phyloP scores from a whole-genome alignment of 2,329 filamentous ascomycete species.

The Cadophora gregata region DNA sequence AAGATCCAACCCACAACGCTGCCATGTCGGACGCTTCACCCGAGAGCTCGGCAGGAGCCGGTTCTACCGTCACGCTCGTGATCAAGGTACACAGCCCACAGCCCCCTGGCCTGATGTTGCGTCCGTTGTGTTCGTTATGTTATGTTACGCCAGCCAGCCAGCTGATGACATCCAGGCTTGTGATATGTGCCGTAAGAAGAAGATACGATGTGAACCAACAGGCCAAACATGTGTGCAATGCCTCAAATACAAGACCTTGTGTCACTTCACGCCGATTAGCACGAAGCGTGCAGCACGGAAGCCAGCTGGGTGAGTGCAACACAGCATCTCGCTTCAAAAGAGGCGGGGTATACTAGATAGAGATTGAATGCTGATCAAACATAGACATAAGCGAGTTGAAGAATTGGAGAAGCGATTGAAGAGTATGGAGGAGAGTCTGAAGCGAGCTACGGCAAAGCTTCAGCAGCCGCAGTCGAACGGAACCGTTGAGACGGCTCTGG shows the following conservation, averaged over 20 bases:
- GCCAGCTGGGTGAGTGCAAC: conserved; percentile 34
- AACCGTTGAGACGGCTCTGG: background rate
- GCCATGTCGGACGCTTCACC: conserved; percentile 2
- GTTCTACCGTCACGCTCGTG: background rate
- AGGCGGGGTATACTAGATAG: background rate
- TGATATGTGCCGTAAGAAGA: conserved; percentile 44
- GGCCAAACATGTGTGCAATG: conserved; percentile 40
- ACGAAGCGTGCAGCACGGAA: conserved; percentile 36
- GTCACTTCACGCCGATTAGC: conserved; percentile 43
- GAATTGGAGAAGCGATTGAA: conserved; percentile 33
- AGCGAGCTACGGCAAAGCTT: conserved; percentile 17
- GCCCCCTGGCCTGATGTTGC: background rate
- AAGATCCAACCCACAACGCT: background rate
- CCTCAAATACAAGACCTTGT: conserved; percentile 37
- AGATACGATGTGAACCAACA: conserved; percentile 42
- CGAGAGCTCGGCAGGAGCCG: background rate
- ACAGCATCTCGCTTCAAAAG: conserved; percentile 2
- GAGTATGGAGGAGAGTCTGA: conserved; percentile 34
- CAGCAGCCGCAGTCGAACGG: background rate
- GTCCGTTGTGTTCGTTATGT: background rate
- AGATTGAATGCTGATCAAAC: conserved; percentile 3
- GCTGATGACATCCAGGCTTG: conserved; percentile 34
- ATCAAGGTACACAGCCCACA: background rate
- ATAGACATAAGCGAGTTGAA: conserved; percentile 32
- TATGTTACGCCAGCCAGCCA: no score